Evolutionary conservation across 768 basidiomycete species (phyloP), one percentile per base, ranked within the genome.

Genomic region (Amanita jacksonii): DNA sequence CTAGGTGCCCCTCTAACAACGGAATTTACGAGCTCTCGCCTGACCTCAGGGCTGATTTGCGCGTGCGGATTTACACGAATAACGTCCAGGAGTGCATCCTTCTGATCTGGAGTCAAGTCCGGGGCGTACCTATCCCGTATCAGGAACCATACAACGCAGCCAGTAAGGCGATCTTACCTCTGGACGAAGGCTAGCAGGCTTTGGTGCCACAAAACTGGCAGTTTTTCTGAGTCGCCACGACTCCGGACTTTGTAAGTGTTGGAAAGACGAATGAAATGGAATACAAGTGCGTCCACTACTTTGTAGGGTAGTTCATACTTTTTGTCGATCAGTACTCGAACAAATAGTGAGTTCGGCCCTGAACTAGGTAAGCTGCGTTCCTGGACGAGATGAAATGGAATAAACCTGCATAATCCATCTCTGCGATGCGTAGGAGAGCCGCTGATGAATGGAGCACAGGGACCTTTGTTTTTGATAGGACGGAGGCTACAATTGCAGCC

Each of bases 161-260:
- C 30, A 25, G 10, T 42, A 13, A 1, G 23, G 32, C 36, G 43
- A 59, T 61, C 55, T 34, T 48, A 91, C 92, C 94, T 71, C 64
- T 99, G 96, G 30, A 77, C 80, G 59, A 98, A 97, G 3, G 93
- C 89, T 18, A 99, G 73, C 43, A 99, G 70, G 60, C 87, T 89
- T 63, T 99, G 96, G 60, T 99, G 90, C 96, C 96, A 99, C 8
- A 99, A 70, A 9, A 98, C 96, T n/a, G 96, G 94, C 23, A 98
- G 72, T 58, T 81, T 81, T 37, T 85, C 81, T 1, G 77, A 66
- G 38, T 88, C 85, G 19, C 79, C 83, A 38, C 77, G 70, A 15
- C 66, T 69, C 45, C 72, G 78, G 35, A 77, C 79, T 63, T 83
- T 88, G 65, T 89, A 86, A 10, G 81, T 82, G 60, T 96, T 94